These are phyloP conservation scores for Scutellaria barbata DNA, from an alignment of 257 asterid species.

Conservation along the genomic window DNA sequence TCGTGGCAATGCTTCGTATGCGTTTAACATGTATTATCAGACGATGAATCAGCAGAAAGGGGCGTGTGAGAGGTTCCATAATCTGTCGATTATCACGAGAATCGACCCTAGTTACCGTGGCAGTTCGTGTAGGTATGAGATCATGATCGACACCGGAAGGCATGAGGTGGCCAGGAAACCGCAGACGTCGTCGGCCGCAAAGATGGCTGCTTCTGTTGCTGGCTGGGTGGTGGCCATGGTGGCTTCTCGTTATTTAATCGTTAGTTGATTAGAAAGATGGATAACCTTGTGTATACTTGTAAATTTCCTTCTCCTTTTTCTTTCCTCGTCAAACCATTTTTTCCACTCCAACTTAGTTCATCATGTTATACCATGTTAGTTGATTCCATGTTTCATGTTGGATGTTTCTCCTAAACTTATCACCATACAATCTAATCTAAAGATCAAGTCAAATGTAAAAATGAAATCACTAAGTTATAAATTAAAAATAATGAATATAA, in stretches of 20 bases:
- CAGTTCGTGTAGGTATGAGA: conserved; percentile 64
- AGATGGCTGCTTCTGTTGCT: conserved; percentile 18
- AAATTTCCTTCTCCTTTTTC: neutral
- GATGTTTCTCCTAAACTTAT: too few species aligned
- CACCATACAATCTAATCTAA: too few species aligned
- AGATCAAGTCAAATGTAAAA: too few species aligned
- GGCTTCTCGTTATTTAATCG: neutral
- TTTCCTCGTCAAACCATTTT: neutral
- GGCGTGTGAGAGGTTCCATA: conserved; percentile 67
- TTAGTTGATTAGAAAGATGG: neutral
- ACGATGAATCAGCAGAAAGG: conserved; percentile 72
- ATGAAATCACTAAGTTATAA: too few species aligned
- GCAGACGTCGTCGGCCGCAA: conserved; percentile 47
- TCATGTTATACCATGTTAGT: too few species aligned
- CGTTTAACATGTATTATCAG: conserved; percentile 83
- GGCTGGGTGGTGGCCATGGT: neutral
- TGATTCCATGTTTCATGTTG: too few species aligned
- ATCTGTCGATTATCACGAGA: conserved; percentile 56
- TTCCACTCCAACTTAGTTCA: neutral
- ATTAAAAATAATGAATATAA: too few species aligned
- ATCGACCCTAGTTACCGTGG: conserved; percentile 61
- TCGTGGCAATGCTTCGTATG: conserved; percentile 72
- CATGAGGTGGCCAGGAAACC: conserved; percentile 50
- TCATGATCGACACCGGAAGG: conserved; percentile 72
- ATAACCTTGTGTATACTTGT: neutral